phyloP scores from a whole-genome alignment of 768 basidiomycete genomes.

The Suillus brevipes region DNA sequence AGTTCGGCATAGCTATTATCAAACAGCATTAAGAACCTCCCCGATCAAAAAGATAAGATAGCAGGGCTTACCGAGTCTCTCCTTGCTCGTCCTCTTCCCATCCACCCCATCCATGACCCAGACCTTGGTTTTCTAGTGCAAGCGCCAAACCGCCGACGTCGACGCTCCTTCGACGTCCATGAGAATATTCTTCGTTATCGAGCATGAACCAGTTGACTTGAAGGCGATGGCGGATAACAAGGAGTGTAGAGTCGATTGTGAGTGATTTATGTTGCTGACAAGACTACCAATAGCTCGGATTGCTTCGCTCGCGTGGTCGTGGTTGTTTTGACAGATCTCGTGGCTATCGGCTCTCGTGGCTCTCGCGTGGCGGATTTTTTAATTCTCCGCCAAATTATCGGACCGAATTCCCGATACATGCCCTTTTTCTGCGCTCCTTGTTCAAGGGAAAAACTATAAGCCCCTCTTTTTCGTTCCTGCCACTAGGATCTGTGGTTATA shows the following conservation, averaged over 20 bases:
- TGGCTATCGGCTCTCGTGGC: slow-evolving; percentile 30
- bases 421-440: not conserved
- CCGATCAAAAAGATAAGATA: slow-evolving; percentile 4
- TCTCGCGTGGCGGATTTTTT: slow-evolving; percentile 33
- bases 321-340: slow-evolving; percentile 32
- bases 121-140: slow-evolving; percentile 61
- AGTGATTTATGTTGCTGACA: slow-evolving; percentile 12
- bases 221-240: not conserved
- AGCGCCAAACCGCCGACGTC: slow-evolving; percentile 89
- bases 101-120: slow-evolving; percentile 73
- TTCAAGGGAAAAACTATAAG: slow-evolving; percentile 2
- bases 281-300: slow-evolving; percentile 18
- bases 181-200: slow-evolving; percentile 28
- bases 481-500: not conserved
- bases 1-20: slow-evolving; percentile 71
- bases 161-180: slow-evolving; percentile 68
- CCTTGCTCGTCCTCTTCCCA: slow-evolving; percentile 50
- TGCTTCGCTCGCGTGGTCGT: slow-evolving; percentile 37
- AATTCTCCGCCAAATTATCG: slow-evolving; percentile 18
- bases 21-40: slow-evolving; percentile 16
- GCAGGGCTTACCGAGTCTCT: slow-evolving; percentile 47
- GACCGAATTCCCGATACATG: slow-evolving; percentile 6
- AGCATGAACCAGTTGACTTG: slow-evolving; percentile 21
- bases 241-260: no score
- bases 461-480: slow-evolving; percentile 4